phyloP scores from a whole-genome alignment of 139 green algal genomes.

The Pleodorina starrii region DNA sequence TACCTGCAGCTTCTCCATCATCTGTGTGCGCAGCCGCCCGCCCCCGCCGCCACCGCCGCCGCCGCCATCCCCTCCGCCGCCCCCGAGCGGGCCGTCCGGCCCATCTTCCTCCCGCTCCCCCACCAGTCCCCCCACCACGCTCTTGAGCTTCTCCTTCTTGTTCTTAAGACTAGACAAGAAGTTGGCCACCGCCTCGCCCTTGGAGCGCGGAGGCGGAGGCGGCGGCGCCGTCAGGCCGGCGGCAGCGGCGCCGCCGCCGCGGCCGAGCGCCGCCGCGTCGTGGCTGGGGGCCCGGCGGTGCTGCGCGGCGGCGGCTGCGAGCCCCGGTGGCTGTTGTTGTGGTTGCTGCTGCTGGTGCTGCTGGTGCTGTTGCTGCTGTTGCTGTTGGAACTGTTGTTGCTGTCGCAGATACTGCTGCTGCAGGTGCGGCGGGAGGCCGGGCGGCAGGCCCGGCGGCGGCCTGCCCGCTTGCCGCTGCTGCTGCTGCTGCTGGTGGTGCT shows the following conservation, averaged over 20 bases:
- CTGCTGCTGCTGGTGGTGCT: not conserved
- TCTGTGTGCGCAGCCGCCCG: not conserved
- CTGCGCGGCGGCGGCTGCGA: not conserved
- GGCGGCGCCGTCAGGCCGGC: not conserved
- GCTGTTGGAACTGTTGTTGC: constrained; percentile 25
- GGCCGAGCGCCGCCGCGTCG: constrained; percentile 7
- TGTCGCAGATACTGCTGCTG: constrained; percentile 32
- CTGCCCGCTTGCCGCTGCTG: not conserved
- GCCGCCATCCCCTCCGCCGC: not conserved
- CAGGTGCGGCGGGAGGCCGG: not conserved
- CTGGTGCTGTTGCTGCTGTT: constrained; percentile 14
- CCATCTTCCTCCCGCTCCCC: not conserved
- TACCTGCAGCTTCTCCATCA: constrained; percentile 48
- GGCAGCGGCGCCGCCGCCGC: not conserved
- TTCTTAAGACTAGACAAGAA: constrained; percentile 51
- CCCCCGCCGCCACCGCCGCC: not conserved
- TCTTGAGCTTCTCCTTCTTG: constrained; percentile 54
- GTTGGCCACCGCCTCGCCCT: constrained; percentile 52
- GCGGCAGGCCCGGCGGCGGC: not conserved
- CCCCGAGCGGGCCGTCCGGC: not conserved
- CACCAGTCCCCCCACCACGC: constrained; percentile 25
- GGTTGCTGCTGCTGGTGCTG: constrained; percentile 32
- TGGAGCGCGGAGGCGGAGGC: constrained; percentile 9
- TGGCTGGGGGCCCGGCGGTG: constrained; percentile 25
- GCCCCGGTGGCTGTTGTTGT: not conserved